Base-by-base conservation (phyloP, 192 early-diverging fungal species). In the Entomortierella parvispora region DNA sequence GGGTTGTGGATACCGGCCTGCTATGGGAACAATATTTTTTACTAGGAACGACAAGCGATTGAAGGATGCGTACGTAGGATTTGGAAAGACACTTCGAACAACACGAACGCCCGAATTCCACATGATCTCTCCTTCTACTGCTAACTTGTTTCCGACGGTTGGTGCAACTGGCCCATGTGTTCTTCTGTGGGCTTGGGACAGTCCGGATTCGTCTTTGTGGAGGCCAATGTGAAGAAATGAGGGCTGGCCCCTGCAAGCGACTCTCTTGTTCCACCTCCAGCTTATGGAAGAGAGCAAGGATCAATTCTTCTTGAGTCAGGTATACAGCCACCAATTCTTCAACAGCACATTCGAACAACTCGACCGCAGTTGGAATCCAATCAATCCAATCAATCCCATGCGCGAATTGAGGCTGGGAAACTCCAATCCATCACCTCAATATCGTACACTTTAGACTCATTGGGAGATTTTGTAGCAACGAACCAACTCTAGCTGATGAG, bases 161-260 rank as follows among this genome's bases (percentile, higher is more conserved):
- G 86, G 86, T n/a, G 88, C 88, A 0, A 86, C 86, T 12, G 88
- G 88, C 7, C 84, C 85, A 29, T 87, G 86, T 64, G 65, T 80
- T 17, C 53, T 89, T 2, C 84, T 67, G 89, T 90, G 50, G 92
- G 92, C 74, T 83, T 93, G 80, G 92, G 92, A 4, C 92, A 93
- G 67, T 84, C 86, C 46, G 92, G 92, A 1, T 94, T 93, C 77
- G 93, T 94, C 12, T 94, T 94, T 84, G 86, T 94, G 12, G 93
- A 94, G 64, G 93, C 92, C 51, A 93, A 93, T 58, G 91, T 93
- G 25, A 93, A 92, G 84, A 90, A 91, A 54, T 93, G 92, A 91
- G 92, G 92, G 0, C 79, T 93, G 14, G 92, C 90, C 2, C 91
- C 92, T 15, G 74, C 88, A 5, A 83, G 88, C 68, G 92, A 91